Conservation (phyloP, 495 filamentous ascomycete genomes). For the Podospora sp. region DNA sequence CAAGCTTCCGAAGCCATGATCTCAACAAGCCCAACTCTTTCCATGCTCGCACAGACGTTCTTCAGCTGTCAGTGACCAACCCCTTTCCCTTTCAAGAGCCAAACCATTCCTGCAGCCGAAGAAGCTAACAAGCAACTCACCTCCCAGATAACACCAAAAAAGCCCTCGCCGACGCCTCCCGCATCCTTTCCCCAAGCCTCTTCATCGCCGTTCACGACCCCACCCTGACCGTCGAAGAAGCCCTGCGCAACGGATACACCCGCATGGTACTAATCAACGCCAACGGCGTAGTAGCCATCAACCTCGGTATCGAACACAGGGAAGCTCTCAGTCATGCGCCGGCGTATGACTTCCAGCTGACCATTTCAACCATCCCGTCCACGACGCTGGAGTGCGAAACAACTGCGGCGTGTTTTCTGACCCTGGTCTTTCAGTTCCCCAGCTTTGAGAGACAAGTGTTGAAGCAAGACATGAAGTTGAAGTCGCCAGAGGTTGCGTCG, state of each 20-base stretch:
- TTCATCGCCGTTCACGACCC: conserved; percentile 28
- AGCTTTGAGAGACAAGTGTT: conserved; percentile 23
- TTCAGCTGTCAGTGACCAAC: conserved; percentile 9
- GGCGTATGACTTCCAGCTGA: conserved; percentile 25
- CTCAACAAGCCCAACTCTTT: conserved; percentile 4
- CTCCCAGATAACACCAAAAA: conserved; percentile 19
- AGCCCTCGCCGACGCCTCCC: conserved; percentile 16
- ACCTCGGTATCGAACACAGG: conserved; percentile 21
- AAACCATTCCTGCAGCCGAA: too few relatives aligned
- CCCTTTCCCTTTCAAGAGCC: not conserved
- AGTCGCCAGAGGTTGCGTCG: conserved; percentile 12
- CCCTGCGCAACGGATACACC: conserved; percentile 18
- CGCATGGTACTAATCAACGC: conserved; percentile 26
- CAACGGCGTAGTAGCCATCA: conserved; percentile 25
- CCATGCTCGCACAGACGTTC: conserved; percentile 19
- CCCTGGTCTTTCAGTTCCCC: conserved; percentile 21
- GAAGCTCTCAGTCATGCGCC: conserved; percentile 10
- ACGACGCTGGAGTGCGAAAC: conserved; percentile 20
- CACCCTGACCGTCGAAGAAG: conserved; percentile 18
- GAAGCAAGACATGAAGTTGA: conserved; percentile 18
- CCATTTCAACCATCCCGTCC: conserved; percentile 21
- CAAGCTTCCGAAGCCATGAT: conserved; percentile 13
- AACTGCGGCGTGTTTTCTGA: conserved; percentile 10
- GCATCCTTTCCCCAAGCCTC: conserved; percentile 21
- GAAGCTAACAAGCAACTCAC: not conserved